Base-by-base conservation (phyloP, 2,329 filamentous ascomycete species). In the Periglandula ipomoeae region DNA sequence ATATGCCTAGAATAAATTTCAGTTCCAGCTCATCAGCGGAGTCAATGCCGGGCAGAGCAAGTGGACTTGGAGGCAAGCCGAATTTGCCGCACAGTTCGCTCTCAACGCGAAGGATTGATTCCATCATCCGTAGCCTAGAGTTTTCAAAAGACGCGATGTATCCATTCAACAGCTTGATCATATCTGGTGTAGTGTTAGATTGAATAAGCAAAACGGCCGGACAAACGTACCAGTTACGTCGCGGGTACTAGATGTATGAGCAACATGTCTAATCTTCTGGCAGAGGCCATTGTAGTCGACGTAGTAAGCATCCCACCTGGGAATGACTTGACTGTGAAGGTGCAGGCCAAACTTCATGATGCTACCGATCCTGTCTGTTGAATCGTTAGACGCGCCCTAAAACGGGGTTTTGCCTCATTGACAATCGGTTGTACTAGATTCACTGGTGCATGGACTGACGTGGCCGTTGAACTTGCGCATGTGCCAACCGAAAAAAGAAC, bases 341-440 rank as follows among this genome's bases (percentile, higher is more conserved):
- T 62, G 48, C n/a, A 56, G 51, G 6, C 59, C 59, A 44, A 65
- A 65, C 40, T 54, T 58, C 63, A 65, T 64, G 46, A 23, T 22
- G 24, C n/a, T n/a, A 7, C 19, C 6, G 10, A 11, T 11, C 17
- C n/a, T 13, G n/a, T 38, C 37, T 40, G n/a, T 22, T 22, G 37
- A n/a, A 17, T 40, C 9, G 37, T n/a, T n/a, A 40, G 37, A 40
- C 37, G n/a, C 8, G 8, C 30, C 15, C 30, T 8, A 15, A 32
- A 32, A 15, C 30, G 8, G 30, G 15, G 15, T 8, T 8, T 8
- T 15, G 30, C 8, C 15, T 8, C 30, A 32, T 32, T 32, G 15
- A 8, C 30, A 32, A 32, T 8, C 30, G 30, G 8, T 32, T 32
- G 15, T 32, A 32, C 30, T 32, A 15, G 15, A 8, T 32, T 8